phyloP scores from a whole-genome alignment of 2,329 filamentous ascomycete species.

The Aspergillus novofumigatus region DNA sequence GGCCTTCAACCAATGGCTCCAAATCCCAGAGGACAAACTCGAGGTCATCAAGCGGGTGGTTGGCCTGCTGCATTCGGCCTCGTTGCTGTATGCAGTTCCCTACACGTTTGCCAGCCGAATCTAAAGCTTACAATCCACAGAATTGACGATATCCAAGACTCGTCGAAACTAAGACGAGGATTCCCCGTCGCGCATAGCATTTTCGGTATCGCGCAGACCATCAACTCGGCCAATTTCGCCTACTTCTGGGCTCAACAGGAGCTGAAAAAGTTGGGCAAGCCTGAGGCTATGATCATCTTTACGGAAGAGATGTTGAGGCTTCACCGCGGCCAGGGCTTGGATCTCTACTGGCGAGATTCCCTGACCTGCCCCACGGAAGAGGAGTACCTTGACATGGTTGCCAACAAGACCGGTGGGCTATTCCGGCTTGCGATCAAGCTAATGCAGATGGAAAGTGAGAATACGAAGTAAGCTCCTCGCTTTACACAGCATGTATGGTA shows the following conservation, averaged over 20 bases:
- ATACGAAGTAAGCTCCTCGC: background rate
- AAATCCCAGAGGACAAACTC: conserved; percentile 37
- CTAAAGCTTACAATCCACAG: conserved; percentile 12
- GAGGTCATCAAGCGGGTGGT: conserved; percentile 39
- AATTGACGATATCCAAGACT: conserved; percentile 49
- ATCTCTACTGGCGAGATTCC: conserved; percentile 41
- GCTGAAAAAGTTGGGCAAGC: conserved; percentile 26
- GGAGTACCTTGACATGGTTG: conserved; percentile 42
- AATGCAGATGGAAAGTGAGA: conserved; percentile 31
- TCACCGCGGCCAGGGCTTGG: conserved; percentile 40
- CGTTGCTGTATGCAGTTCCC: conserved; percentile 31
- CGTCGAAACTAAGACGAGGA: conserved; percentile 44
- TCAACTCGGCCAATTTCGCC: conserved; percentile 44
- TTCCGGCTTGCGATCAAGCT: conserved; percentile 37
- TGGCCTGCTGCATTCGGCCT: conserved; percentile 42
- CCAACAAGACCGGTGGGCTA: conserved; percentile 40
- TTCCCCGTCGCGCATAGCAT: conserved; percentile 46
- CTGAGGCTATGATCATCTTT: conserved; percentile 31
- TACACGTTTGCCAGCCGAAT: too few relatives aligned
- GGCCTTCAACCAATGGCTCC: conserved; percentile 43
- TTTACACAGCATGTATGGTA: background rate
- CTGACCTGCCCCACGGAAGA: conserved; percentile 35
- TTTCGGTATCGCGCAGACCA: conserved; percentile 47
- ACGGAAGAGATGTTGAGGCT: conserved; percentile 37
- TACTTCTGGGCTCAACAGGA: conserved; percentile 37